phyloP scores from a whole-genome alignment of 2,329 filamentous ascomycete genomes.

The Penicillium sp. region DNA sequence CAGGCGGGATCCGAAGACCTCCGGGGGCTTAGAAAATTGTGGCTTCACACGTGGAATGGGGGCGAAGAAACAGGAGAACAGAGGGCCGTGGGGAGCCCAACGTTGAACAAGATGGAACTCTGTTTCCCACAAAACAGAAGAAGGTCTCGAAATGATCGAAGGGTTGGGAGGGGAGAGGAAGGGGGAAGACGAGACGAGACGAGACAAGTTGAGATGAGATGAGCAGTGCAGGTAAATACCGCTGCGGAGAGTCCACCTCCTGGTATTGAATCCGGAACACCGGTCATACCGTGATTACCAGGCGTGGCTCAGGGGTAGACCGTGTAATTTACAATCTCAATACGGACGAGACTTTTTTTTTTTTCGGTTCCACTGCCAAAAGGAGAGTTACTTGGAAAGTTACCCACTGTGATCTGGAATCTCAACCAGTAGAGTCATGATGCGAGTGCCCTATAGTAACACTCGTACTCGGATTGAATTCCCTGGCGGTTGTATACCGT shows the following conservation, averaged over 20 bases:
- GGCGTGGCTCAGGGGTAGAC: not conserved
- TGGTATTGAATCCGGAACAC: conserved; percentile 13
- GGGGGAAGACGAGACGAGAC: conserved; percentile 1
- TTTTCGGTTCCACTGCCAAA: not conserved
- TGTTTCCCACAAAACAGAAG: not conserved
- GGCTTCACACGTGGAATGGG: conserved; percentile 29
- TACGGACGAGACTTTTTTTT: not conserved
- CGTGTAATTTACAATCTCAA: not conserved
- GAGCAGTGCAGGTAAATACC: not conserved
- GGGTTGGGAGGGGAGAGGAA: not conserved
- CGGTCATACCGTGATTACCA: not conserved
- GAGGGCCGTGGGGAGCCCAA: not conserved
- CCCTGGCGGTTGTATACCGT: no score
- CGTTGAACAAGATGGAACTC: not conserved
- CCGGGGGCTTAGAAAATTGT: conserved; percentile 22
- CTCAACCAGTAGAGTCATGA: not conserved
- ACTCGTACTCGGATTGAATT: not conserved
- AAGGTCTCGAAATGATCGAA: not conserved
- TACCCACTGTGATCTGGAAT: not conserved
- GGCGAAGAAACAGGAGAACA: conserved; percentile 7
- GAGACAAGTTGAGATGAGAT: not conserved
- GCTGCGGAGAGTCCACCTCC: conserved; percentile 12
- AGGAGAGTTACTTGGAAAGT: not conserved
- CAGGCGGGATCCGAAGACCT: conserved; percentile 24
- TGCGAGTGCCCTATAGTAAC: not conserved